Base-by-base conservation (phyloP, 2,329 filamentous ascomycete genomes). In the Aspergillus sp. region DNA sequence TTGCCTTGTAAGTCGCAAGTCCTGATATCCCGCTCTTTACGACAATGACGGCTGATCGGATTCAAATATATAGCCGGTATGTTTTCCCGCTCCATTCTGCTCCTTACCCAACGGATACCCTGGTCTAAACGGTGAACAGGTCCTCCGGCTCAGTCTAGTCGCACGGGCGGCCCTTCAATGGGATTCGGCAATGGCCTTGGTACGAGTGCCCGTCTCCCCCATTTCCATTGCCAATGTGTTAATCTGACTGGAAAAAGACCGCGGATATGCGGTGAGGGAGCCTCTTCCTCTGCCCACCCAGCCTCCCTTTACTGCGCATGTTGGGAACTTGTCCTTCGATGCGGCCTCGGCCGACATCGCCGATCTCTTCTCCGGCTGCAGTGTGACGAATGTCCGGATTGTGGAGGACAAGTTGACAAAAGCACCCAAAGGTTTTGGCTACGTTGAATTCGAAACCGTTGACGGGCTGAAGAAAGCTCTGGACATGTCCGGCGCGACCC, bases 381-480 rank as follows among this genome's bases (percentile, higher is more conserved):
- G 86, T 44, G 80, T 95, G 49, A 82, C 82, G 45, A 95, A 78
- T 57, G 86, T 98, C 45, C 84, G 91, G 52, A 86, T 98, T 51
- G 93, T 98, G 43, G 89, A 95, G 68, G 93, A 98, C 64, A 91
- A 89, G 57, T 73, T 94, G 60, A 82, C 91, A 57, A 78, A 82
- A 62, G 86, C 88, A 55, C 91, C 91, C 45, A 98, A 98, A 71
- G 91, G 91, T 30, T 98, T 98, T 53, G 91, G 89, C 41, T 98
- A 98, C 60, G 89, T 93, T 45, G 91, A 98, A 62, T 98, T 98
- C 53, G 78, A 72, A 45, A 80, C 78, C 32, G 67, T 91, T 27
- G 89, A 96, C 30, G 89, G 89, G 38, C 69, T 98, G 53, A 93
- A 93, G 70, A 82, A 86, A 64, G 91, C 91, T 35, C 74, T 98